Evolutionary conservation across 495 filamentous ascomycete species (phyloP), one percentile per base, ranked within the genome.

Genomic region (Penicillium verhagenii): DNA sequence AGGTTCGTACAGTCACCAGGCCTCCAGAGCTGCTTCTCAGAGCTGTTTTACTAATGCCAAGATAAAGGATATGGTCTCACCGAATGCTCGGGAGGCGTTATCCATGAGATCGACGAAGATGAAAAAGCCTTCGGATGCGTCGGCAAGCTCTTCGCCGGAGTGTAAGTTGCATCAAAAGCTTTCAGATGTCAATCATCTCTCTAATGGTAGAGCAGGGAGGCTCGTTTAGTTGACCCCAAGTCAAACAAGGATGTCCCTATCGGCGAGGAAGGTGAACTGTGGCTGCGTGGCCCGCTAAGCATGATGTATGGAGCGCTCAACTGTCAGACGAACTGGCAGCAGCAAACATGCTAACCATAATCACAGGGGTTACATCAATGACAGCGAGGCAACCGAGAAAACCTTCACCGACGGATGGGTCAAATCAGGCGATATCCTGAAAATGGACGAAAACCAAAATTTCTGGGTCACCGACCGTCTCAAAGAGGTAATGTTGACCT

Each of bases 231-330:
- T 9, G 51, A 53, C 19, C 51, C 51, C 13, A 53, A 53, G 25
- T 47, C 51, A 28, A 23, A 53, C 21, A 39, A 53, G 31, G 51
- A 53, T 31, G 51, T 53, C 21, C 6, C 51, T 28, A 1, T 47
- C 7, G 51, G 51, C 9, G 43, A 53, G 26, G 51, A 53, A 47
- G 51, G 51, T 20, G 51, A 53, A 39, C 40, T 53, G 11, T 53
- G 51, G 51, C 18, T 53, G 10, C 51, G 51, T 21, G 51, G 51
- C 29, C 51, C 51, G 1, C 11, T 53, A 0, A 20, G 24, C 18
- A 53, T 53, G 51, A 53, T 53, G 51, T 53, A 39, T 16, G 49
- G n/a, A n/a, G n/a, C n/a, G n/a, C n/a, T n/a, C n/a, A n/a, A n/a
- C n/a, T n/a, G n/a, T n/a, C n/a, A n/a, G n/a, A 23, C 20, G 14